These are phyloP conservation scores for Trifolium dubium DNA, from an alignment of 306 rosid species.

Conservation along the genomic window DNA sequence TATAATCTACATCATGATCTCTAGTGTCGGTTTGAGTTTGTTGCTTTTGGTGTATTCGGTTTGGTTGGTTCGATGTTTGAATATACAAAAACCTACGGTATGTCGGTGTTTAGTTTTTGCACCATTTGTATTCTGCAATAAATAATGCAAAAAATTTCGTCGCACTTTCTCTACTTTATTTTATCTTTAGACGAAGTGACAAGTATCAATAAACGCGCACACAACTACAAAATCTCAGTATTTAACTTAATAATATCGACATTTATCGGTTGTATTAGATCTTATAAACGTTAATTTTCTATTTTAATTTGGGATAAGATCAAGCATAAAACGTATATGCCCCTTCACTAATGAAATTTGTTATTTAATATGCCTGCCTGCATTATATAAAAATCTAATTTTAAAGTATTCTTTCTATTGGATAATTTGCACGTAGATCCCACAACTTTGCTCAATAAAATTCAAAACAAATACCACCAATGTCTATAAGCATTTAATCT, in stretches of 20 bases:
- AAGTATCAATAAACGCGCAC: too few species aligned
- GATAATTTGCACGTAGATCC: neutral
- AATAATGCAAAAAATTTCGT: constrained; percentile 5
- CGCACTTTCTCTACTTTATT: neutral
- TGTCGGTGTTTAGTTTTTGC: neutral
- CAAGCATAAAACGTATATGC: neutral
- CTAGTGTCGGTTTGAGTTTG: constrained; percentile 9
- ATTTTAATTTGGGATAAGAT: too few species aligned
- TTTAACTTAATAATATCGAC: too few species aligned
- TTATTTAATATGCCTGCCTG: neutral
- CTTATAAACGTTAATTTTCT: too few species aligned
- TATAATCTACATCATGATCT: neutral
- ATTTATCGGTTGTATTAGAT: too few species aligned
- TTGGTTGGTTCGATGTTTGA: neutral
- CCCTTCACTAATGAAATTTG: too few species aligned
- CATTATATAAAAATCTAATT: neutral
- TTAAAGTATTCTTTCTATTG: too few species aligned
- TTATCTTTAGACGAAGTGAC: too few species aligned
- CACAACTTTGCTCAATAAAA: neutral
- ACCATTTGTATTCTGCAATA: neutral
- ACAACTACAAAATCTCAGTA: too few species aligned
- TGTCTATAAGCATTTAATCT: too few species aligned
- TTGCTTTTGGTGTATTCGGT: neutral
- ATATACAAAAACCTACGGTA: neutral
- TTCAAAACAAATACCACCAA: neutral